phyloP scores from a whole-genome alignment of 345 rosid species.

The Eucalyptus erythrocorys region DNA sequence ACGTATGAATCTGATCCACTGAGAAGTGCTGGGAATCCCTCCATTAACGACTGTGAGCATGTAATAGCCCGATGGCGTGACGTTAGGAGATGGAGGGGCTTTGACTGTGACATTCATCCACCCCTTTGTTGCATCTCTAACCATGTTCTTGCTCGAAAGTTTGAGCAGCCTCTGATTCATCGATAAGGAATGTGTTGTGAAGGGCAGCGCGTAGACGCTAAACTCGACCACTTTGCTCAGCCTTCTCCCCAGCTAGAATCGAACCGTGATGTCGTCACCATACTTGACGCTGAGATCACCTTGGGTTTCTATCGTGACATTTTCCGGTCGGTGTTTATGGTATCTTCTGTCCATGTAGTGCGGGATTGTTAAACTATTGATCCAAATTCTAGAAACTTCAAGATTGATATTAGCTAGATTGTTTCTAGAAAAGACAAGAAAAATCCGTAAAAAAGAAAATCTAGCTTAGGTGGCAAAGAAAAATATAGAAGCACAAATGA shows the following conservation, averaged over 20 bases:
- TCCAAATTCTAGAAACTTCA: no score
- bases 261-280: constrained; percentile 4
- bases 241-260: constrained; percentile 6
- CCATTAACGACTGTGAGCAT: constrained; percentile 31
- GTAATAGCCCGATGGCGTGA: constrained; percentile 51
- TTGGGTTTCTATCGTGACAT: background rate
- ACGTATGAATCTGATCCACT: constrained; percentile 19
- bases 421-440: no score
- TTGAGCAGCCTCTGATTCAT: constrained; percentile 47
- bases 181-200: constrained; percentile 32
- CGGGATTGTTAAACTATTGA: no score
- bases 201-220: constrained; percentile 21
- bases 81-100: constrained; percentile 34
- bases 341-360: constrained; percentile 21
- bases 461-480: no score
- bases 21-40: constrained; percentile 36
- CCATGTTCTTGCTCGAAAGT: constrained; percentile 1
- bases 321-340: constrained; percentile 14
- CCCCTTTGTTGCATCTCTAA: background rate
- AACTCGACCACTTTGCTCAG: constrained; percentile 4
- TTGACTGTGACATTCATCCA: constrained; percentile 3
- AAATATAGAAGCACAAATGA: no score
- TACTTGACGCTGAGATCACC: background rate
- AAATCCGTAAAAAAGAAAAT: no score
- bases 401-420: no score